Percentiles rank a stretch among this genome's conserved stretches.
Evolutionary conservation across 441 rosid species (phyloP).

Genomic region (Metrosideros polymorpha): DNA sequence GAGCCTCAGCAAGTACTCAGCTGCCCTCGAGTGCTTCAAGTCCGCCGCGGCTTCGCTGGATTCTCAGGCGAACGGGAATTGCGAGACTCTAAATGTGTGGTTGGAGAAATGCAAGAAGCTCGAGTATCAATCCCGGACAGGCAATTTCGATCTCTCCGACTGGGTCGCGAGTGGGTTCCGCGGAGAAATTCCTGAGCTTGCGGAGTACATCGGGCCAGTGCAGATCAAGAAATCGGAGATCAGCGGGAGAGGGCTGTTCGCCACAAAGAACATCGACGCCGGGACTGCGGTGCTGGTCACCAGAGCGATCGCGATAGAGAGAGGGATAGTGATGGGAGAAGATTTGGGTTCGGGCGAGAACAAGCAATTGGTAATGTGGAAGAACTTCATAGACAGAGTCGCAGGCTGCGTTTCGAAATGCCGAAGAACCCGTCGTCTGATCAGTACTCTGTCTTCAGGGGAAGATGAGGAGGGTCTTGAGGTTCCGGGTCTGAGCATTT

Average conservation of each 20-base stretch:
- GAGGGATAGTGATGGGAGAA: constrained; percentile 55
- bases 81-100: constrained; percentile 40
- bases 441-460: constrained; percentile 44
- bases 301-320: constrained; percentile 65
- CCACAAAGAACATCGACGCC: constrained; percentile 49
- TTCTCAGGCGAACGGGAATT: constrained; percentile 42
- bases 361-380: constrained; percentile 84
- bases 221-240: constrained; percentile 50
- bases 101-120: constrained; percentile 74
- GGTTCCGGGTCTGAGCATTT: constrained; percentile 46
- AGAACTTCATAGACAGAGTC: constrained; percentile 55
- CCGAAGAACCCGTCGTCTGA: constrained; percentile 23
- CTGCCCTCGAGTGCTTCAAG: constrained; percentile 66
- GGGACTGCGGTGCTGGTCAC: constrained; percentile 60
- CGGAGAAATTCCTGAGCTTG: constrained; percentile 59
- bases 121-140: constrained; percentile 64
- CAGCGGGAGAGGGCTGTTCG: constrained; percentile 84
- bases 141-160: constrained; percentile 73
- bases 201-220: constrained; percentile 58
- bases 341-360: constrained; percentile 37
- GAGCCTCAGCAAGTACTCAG: constrained; percentile 38
- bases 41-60: constrained; percentile 29
- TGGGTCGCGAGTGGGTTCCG: constrained; percentile 65
- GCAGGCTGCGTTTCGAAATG: constrained; percentile 33
- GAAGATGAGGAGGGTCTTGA: constrained; percentile 47